A percentile compares a stretch with the other conserved stretches of the same genome.
Conservation (phyloP, 139 green algal genomes). For the Closterium sp. region DNA sequence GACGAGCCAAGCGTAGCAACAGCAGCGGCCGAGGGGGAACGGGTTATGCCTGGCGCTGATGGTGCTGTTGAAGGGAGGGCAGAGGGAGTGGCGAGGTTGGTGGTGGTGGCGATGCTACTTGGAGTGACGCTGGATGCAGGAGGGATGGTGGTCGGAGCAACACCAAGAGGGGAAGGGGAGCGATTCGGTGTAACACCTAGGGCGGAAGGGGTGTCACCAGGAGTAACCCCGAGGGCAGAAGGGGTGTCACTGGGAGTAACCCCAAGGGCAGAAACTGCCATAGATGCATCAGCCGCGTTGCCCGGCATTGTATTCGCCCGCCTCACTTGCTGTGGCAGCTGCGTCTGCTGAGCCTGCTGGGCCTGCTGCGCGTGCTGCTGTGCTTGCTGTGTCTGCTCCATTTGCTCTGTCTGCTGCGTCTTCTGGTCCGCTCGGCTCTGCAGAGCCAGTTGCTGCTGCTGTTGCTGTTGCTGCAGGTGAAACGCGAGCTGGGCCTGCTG, state of each 20-base stretch:
- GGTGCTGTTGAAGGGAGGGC: neutral
- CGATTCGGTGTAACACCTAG: no score
- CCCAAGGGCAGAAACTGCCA: neutral
- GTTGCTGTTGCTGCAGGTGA: neutral
- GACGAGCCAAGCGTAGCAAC: neutral
- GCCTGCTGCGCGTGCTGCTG: neutral
- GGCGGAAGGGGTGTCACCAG: no score
- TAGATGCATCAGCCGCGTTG: neutral
- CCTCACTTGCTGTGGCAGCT: constrained; percentile 48
- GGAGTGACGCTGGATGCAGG: no score
- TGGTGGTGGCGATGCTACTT: no score
- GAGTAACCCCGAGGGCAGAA: neutral
- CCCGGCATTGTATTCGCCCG: neutral
- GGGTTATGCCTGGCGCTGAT: no score
- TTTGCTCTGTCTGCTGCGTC: neutral
- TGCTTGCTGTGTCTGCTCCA: neutral
- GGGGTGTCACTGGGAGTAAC: neutral
- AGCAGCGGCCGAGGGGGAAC: neutral
- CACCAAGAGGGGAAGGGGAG: no score
- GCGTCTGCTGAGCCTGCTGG: constrained; percentile 57
- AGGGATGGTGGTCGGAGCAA: no score
- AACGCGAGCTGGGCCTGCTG: neutral
- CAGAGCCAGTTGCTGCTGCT: neutral
- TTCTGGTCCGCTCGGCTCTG: neutral
- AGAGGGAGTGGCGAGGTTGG: neutral